phyloP scores from a whole-genome alignment of 345 rosid genomes.

The Turritis glabra region DNA sequence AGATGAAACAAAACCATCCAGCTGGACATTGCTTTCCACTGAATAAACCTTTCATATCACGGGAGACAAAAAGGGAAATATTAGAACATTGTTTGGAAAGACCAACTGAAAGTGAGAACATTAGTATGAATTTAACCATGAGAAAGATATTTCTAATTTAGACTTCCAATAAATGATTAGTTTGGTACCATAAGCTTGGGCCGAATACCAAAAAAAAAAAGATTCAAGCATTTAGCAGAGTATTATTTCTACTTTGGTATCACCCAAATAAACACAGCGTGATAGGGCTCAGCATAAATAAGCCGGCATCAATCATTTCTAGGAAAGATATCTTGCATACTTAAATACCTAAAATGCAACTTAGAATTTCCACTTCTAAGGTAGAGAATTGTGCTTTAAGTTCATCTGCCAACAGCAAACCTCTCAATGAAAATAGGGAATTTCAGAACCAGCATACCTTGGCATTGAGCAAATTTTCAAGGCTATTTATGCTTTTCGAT shows the following conservation, averaged over 20 bases:
- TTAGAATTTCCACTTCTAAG: neutral
- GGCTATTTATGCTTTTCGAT: constrained; percentile 82
- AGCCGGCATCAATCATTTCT: neutral
- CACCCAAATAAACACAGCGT: constrained; percentile 11
- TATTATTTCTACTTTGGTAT: constrained; percentile 19
- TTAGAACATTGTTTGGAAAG: constrained; percentile 19
- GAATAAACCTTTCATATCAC: constrained; percentile 61
- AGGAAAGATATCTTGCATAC: constrained; percentile 27
- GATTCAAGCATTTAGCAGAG: constrained; percentile 7
- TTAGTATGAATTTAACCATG: neutral
- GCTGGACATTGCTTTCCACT: constrained; percentile 63
- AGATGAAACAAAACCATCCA: constrained; percentile 67
- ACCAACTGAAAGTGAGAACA: constrained; percentile 10
- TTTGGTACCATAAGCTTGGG: constrained; percentile 24
- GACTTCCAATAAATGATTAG: constrained; percentile 15
- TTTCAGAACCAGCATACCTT: constrained; percentile 57
- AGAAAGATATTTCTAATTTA: constrained; percentile 9
- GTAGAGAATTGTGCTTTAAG: constrained; percentile 4
- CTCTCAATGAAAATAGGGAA: constrained; percentile 7
- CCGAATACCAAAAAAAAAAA: constrained; percentile 6
- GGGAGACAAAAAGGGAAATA: constrained; percentile 13
- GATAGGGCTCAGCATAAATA: constrained; percentile 3
- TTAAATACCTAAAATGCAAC: constrained; percentile 21
- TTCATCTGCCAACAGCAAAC: constrained; percentile 11
- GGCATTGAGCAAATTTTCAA: constrained; percentile 85